Evolutionary conservation across 495 filamentous ascomycete genomes (phyloP), one percentile per base, ranked within the genome.

Genomic region (Podospora tetraspora): DNA sequence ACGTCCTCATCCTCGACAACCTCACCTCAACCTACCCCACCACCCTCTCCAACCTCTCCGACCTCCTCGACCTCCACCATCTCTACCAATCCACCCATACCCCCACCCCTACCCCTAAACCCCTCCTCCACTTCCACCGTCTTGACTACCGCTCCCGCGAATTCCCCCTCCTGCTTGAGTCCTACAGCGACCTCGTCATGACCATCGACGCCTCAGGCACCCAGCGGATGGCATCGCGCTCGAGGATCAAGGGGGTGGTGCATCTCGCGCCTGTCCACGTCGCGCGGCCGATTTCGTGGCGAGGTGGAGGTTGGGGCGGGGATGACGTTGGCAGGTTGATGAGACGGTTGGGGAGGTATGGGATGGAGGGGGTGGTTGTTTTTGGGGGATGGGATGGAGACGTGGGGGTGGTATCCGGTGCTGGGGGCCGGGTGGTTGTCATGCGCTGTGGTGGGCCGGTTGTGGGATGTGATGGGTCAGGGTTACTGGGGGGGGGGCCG

Each of bases 1-100:
- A 30, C 74, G 74, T 90, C 30, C 79, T 89, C 71, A 81, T 89
- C 58, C 82, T 89, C 74, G 88, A 90, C 79, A 84, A 89, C 67
- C 78, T 89, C 43, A 84, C 84, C 80, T 89, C 89, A 73, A 80
- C 83, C 56, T 88, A 83, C 73, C 77, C 81, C 59, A 77, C 72
- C 57, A 86, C 88, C 23, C 79, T 88, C 59, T 74, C 83, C 61
- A 83, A 82, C 66, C 82, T 90, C 75, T 76, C 79, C 25, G 68
- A 70, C 10, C 75, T 90, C 69, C 82, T 84, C 3, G 76, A 74
- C 7, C 75, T 81, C 57, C 81, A 88, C 72, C 43, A 52, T 6
- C 32, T 34, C 10, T 87, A 84, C 71, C 79, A 71, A 62, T 59
- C 66, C 6, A 69, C 67, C 30, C 67, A 62, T 19, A 56, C 21